Percentiles rank a stretch among this genome's conserved stretches.
phyloP scores from a whole-genome alignment of 768 basidiomycete species.

The Suillus alpinus region DNA sequence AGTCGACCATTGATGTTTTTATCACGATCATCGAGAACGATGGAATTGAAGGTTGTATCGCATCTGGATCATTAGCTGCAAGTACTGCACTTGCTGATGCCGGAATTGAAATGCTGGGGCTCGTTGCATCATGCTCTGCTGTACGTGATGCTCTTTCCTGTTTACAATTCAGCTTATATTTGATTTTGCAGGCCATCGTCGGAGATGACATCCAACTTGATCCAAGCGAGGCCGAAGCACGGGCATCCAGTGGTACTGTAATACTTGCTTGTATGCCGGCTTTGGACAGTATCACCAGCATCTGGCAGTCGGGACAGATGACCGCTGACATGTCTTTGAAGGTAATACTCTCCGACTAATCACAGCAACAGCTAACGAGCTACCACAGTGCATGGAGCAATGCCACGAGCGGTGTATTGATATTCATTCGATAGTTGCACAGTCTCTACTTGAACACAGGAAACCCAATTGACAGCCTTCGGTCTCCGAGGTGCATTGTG shows the following conservation, averaged over 20 bases:
- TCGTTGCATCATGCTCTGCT: conserved; percentile 81
- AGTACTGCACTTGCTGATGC: conserved; percentile 91
- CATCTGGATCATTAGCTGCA: conserved; percentile 82
- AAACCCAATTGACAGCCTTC: conserved; percentile 4
- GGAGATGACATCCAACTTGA: conserved; percentile 71
- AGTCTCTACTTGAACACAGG: conserved; percentile 54
- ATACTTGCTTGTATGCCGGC: conserved; percentile 87
- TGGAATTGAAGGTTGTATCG: conserved; percentile 84
- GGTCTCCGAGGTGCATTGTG: background rate
- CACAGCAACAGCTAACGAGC: background rate
- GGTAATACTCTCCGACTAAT: conserved; percentile 40
- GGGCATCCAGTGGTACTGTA: conserved; percentile 59
- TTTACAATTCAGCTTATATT: conserved; percentile 9
- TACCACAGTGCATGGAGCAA: conserved; percentile 58
- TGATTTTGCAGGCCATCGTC: conserved; percentile 46
- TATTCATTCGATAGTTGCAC: conserved; percentile 72
- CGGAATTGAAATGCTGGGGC: conserved; percentile 86
- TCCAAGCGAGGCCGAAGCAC: conserved; percentile 70
- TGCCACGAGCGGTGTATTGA: conserved; percentile 73
- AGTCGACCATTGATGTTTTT: conserved; percentile 90
- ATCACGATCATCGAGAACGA: conserved; percentile 90
- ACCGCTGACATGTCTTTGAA: conserved; percentile 47
- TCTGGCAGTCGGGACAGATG: conserved; percentile 84
- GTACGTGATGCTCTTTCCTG: conserved; percentile 39
- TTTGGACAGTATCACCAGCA: conserved; percentile 71